phyloP scores from a whole-genome alignment of 2,329 filamentous ascomycete species.

The Aspergillus neoniger region DNA sequence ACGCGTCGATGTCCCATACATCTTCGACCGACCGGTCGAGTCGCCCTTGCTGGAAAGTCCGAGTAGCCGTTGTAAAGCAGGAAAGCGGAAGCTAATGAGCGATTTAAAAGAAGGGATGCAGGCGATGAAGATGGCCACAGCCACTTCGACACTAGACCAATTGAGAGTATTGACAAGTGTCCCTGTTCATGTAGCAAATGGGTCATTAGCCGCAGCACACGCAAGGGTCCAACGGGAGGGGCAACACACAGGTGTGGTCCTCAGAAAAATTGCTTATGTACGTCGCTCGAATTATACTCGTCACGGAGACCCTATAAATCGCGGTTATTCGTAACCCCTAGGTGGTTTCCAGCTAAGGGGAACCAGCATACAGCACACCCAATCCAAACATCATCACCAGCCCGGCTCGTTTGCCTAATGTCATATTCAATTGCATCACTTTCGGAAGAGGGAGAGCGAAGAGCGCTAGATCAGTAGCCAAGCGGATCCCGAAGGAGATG shows the following conservation, averaged over 20 bases:
- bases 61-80: constrained; percentile 3
- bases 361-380: constrained; percentile 11
- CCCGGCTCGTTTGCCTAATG: constrained; percentile 11
- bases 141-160: constrained; percentile 21
- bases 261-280: constrained; percentile 11
- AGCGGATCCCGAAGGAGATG: constrained; percentile 16
- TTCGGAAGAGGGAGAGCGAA: constrained; percentile 19
- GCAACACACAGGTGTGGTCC: constrained; percentile 10
- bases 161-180: constrained; percentile 16
- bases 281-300: constrained; percentile 19
- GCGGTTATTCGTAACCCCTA: neutral
- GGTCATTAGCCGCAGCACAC: neutral
- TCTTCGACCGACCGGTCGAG: neutral
- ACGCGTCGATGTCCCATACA: constrained; percentile 1
- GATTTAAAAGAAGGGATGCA: constrained; percentile 18
- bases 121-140: constrained; percentile 19
- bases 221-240: neutral
- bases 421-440: constrained; percentile 17
- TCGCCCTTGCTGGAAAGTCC: constrained; percentile 6
- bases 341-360: neutral
- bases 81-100: constrained; percentile 3
- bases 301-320: constrained; percentile 12
- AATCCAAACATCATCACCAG: constrained; percentile 18
- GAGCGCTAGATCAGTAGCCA: constrained; percentile 17
- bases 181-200: constrained; percentile 4